A percentile compares a stretch with the other conserved stretches of the same genome.
Evolutionary conservation across 73 alveolate species (phyloP).

Genomic region (Paramecium primaurelia): DNA sequence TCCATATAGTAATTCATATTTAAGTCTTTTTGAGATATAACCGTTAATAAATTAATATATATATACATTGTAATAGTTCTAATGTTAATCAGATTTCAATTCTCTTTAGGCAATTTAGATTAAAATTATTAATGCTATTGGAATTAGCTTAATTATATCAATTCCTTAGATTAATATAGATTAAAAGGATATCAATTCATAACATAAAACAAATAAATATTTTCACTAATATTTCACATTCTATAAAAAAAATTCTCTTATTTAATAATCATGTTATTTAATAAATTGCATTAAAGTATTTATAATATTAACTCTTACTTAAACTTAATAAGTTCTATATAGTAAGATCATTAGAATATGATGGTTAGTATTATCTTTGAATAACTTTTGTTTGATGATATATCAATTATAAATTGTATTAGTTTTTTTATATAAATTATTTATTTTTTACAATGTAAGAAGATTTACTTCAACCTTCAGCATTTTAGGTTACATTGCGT

Average conservation of each 20-base stretch:
- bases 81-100: background rate
- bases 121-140: background rate
- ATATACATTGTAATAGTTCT: background rate
- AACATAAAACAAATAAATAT: too few relatives aligned
- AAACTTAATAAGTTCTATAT: background rate
- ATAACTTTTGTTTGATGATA: background rate
- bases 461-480: background rate
- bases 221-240: background rate
- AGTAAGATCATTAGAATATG: background rate
- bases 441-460: background rate
- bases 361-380: background rate
- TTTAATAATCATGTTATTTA: too few relatives aligned
- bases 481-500: background rate
- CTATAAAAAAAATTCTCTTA: background rate
- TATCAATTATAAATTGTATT: background rate
- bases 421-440: background rate
- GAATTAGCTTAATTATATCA: background rate
- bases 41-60: slow-evolving; percentile 11
- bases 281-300: too few relatives aligned
- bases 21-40: background rate
- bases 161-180: background rate
- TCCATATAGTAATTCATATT: background rate
- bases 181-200: background rate
- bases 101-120: background rate
- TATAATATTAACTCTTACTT: too few relatives aligned